Evolutionary conservation across 176 grass and related monocot genomes (phyloP).

Genomic region (Aegilops tauschii): DNA sequence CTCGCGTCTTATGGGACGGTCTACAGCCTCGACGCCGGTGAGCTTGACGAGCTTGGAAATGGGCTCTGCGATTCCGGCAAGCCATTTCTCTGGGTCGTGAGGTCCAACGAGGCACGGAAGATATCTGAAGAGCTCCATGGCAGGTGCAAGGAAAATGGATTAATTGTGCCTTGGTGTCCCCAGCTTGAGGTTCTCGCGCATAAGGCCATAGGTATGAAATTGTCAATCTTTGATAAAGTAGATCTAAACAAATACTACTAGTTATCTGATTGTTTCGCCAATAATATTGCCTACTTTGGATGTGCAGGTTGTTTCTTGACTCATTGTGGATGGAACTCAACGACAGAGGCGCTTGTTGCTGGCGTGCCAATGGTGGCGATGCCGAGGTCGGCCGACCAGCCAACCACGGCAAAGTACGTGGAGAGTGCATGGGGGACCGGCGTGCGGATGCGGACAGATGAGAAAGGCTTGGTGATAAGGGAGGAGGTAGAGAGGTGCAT

Average conservation of each 20-base stretch:
- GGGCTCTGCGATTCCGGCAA: no score
- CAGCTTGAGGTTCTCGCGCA: neutral
- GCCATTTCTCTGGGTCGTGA: no score
- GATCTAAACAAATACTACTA: neutral
- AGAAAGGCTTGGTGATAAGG: neutral
- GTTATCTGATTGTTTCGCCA: no score
- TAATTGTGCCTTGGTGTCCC: neutral
- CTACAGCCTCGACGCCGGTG: no score
- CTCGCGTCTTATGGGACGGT: no score
- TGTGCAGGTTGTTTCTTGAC: neutral
- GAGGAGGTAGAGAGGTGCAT: neutral
- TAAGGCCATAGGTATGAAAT: neutral
- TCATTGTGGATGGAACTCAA: neutral
- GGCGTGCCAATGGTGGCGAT: no score
- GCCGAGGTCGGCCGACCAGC: no score
- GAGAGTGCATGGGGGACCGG: no score
- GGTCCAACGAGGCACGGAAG: neutral
- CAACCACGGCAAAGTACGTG: no score
- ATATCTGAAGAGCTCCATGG: neutral
- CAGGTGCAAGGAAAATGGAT: neutral
- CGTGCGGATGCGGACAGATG: neutral
- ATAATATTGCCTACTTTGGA: neutral
- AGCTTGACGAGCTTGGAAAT: no score
- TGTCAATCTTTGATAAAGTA: neutral
- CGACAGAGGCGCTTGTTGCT: no score